Evolutionary conservation across 2,329 filamentous ascomycete species (phyloP).

Genomic region (Cadophora malorum): DNA sequence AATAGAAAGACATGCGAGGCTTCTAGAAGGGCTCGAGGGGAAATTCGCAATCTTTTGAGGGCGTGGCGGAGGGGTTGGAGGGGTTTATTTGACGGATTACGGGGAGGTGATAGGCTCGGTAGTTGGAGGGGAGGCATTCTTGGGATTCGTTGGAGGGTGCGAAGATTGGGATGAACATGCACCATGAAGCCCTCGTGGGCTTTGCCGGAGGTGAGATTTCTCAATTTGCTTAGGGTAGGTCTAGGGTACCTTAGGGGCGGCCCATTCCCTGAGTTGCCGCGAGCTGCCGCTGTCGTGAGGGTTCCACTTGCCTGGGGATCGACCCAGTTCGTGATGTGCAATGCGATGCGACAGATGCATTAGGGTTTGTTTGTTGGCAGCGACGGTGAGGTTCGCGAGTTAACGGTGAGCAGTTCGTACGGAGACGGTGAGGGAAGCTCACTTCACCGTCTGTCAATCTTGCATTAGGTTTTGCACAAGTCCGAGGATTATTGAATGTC

Average conservation of each 20-base stretch:
- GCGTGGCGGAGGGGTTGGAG: neutral
- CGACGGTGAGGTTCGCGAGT: constrained; percentile 4
- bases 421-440: constrained; percentile 3
- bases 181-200: neutral
- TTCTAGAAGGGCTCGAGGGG: constrained; percentile 8
- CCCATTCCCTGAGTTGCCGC: constrained; percentile 6
- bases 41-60: constrained; percentile 6
- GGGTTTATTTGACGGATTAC: neutral
- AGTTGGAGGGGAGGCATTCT: neutral
- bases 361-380: constrained; percentile 12
- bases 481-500: neutral
- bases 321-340: constrained; percentile 6
- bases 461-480: constrained; percentile 15
- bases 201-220: neutral
- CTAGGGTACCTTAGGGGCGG: neutral
- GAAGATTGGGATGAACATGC: neutral
- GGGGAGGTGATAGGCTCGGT: constrained; percentile 8
- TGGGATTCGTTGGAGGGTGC: neutral
- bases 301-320: neutral
- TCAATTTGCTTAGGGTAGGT: neutral
- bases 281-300: constrained; percentile 11
- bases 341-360: constrained; percentile 1
- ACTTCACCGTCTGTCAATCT: constrained; percentile 16
- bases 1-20: neutral
- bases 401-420: constrained; percentile 14